Evolutionary conservation across 176 grass and related monocot species (phyloP).

Genomic region (Avena atlantica): DNA sequence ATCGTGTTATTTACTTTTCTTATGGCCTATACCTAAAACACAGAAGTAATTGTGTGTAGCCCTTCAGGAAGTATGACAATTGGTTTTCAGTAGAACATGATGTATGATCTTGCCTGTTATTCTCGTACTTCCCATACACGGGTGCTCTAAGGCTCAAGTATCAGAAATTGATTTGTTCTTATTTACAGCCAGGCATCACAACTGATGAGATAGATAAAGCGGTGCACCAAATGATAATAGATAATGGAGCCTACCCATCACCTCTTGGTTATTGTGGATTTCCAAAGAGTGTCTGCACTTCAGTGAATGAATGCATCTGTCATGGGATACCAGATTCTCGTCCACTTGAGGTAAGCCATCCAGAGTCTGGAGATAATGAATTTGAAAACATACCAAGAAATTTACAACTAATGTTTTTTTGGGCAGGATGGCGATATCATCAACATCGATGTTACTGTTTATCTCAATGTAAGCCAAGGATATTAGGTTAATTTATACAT

Average conservation of each 20-base stretch:
- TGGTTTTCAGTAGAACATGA: constrained; percentile 26
- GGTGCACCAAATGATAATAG: constrained; percentile 91
- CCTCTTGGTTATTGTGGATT: constrained; percentile 90
- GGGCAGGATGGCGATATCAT: constrained; percentile 96
- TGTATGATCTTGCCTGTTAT: constrained; percentile 32
- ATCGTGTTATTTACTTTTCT: not conserved
- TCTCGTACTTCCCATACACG: constrained; percentile 11
- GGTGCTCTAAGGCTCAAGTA: constrained; percentile 13
- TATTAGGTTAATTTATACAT: constrained; percentile 15
- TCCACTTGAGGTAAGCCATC: constrained; percentile 74
- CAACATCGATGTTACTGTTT: constrained; percentile 97
- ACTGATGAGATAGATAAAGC: constrained; percentile 98
- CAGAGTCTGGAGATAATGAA: not conserved
- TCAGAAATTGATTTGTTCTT: constrained; percentile 46
- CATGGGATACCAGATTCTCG: constrained; percentile 97
- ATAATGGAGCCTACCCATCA: constrained; percentile 95
- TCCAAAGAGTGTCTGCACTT: constrained; percentile 95
- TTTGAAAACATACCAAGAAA: constrained; percentile 15
- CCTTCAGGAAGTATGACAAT: not conserved
- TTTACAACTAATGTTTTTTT: constrained; percentile 40
- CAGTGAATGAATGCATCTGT: constrained; percentile 97
- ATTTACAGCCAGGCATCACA: constrained; percentile 87
- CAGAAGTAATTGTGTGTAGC: constrained; percentile 24
- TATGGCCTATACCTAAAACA: constrained; percentile 19
- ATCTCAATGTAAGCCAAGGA: constrained; percentile 78